A percentile compares a stretch with the other conserved stretches of the same genome.
Conservation (phyloP, 176 grass and related monocot genomes). For the Zea luxurians region DNA sequence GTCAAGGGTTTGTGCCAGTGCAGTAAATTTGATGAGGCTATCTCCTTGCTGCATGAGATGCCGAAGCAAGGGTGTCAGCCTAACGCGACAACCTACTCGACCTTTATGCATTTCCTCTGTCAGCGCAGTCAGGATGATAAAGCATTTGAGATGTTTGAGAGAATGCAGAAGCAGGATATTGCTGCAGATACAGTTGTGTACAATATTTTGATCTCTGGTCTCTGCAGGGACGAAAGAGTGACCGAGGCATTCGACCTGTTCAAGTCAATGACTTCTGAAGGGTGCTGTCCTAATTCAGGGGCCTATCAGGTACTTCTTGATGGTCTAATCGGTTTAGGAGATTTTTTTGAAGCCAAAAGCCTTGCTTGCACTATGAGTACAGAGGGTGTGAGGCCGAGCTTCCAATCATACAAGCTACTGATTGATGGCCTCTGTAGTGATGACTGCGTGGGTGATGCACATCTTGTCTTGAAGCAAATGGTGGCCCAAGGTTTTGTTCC, state of each 20-base stretch:
- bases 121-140: conserved; percentile 43
- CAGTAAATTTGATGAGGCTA: conserved; percentile 51
- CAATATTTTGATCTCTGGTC: conserved; percentile 82
- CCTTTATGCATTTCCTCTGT: conserved; percentile 72
- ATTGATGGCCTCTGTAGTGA: conserved; percentile 76
- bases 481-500: conserved; percentile 77
- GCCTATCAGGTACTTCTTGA: conserved; percentile 78
- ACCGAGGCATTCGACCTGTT: conserved; percentile 50
- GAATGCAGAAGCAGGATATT: conserved; percentile 54
- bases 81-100: conserved; percentile 74
- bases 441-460: conserved; percentile 57
- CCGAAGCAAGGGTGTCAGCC: conserved; percentile 68
- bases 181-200: conserved; percentile 65
- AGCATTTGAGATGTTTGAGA: conserved; percentile 62
- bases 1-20: conserved; percentile 72
- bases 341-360: conserved; percentile 55
- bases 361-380: conserved; percentile 60
- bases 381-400: conserved; percentile 62
- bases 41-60: conserved; percentile 74
- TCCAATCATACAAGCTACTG: conserved; percentile 70
- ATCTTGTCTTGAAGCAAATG: conserved; percentile 71
- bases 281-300: conserved; percentile 75
- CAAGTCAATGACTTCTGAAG: conserved; percentile 56
- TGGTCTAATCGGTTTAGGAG: conserved; percentile 60
- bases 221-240: conserved; percentile 63